Evolutionary conservation across 106 monocot species (phyloP).

Genomic region (Apostasia ramifera): DNA sequence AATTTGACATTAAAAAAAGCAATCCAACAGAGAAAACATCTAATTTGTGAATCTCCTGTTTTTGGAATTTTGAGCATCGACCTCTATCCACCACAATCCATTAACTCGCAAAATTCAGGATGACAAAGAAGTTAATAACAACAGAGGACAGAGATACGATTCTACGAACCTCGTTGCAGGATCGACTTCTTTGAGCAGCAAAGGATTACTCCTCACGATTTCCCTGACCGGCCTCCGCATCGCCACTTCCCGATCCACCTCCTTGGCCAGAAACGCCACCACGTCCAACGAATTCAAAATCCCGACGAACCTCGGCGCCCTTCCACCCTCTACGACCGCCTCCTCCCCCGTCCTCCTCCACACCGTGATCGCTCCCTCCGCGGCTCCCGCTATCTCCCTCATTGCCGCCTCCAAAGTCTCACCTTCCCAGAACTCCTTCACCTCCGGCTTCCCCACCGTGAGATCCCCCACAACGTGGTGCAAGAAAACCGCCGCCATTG

Average conservation of each 20-base stretch:
- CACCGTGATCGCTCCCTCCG: constrained; percentile 53
- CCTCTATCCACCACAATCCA: too few species aligned
- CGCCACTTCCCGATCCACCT: constrained; percentile 15
- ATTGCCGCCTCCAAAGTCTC: constrained; percentile 56
- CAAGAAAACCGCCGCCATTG: constrained; percentile 44
- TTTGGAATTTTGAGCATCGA: too few species aligned
- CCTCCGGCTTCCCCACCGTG: constrained; percentile 63
- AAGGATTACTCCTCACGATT: constrained; percentile 24
- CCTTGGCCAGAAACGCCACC: constrained; percentile 35
- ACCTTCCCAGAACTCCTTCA: constrained; percentile 39
- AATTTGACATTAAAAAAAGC: too few species aligned
- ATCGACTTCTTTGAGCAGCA: constrained; percentile 40
- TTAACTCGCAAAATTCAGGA: neutral
- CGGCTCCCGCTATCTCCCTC: constrained; percentile 33
- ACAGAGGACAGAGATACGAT: neutral
- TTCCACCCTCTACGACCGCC: neutral
- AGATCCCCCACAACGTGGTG: constrained; percentile 72
- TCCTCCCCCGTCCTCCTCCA: constrained; percentile 20
- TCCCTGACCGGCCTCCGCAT: constrained; percentile 33
- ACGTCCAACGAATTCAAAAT: constrained; percentile 40
- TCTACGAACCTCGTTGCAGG: constrained; percentile 32
- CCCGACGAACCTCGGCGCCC: constrained; percentile 42
- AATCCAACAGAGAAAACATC: too few species aligned
- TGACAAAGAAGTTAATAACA: neutral
- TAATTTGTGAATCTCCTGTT: too few species aligned